These are phyloP conservation scores for Suillus lakei DNA, from an alignment of 768 basidiomycete species.

Conservation along the genomic window DNA sequence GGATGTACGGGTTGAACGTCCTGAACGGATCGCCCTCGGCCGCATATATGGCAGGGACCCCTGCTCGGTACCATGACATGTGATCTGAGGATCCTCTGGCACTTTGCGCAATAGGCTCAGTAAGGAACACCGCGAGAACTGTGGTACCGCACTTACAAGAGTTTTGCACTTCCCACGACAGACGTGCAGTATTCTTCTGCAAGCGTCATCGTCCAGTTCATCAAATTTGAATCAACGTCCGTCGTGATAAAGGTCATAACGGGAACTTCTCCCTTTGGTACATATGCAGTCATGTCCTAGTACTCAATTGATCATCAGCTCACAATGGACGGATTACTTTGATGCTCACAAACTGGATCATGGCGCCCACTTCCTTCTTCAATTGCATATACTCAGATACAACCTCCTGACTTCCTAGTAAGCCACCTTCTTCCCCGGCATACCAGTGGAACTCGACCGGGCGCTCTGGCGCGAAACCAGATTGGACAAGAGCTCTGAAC, in stretches of 20 bases:
- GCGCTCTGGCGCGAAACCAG: conserved; percentile 67
- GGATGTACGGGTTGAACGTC: conserved; percentile 47
- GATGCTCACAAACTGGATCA: conserved; percentile 52
- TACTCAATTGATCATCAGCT: conserved; percentile 40
- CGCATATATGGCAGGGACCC: conserved; percentile 46
- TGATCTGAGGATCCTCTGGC: conserved; percentile 50
- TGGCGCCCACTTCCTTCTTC: conserved; percentile 52
- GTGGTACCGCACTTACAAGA: conserved; percentile 34
- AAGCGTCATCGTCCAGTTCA: conserved; percentile 38
- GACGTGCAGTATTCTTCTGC: conserved; percentile 35
- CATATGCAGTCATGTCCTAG: conserved; percentile 43
- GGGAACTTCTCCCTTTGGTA: conserved; percentile 14
- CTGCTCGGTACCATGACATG: conserved; percentile 49
- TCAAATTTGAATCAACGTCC: conserved; percentile 51
- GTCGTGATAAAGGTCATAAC: conserved; percentile 35
- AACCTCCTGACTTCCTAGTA: conserved; percentile 47
- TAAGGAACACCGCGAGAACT: no score
- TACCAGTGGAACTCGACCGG: no score
- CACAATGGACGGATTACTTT: conserved; percentile 6
- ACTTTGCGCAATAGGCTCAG: conserved; percentile 29
- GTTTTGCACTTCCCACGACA: conserved; percentile 18
- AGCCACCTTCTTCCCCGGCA: conserved; percentile 58
- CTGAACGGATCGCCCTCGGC: conserved; percentile 47
- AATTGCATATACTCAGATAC: conserved; percentile 52
- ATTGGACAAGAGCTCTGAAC: conserved; percentile 72